These are phyloP conservation scores for Populus hybrid DNA, from an alignment of 441 rosid genomes.

Conservation along the genomic window DNA sequence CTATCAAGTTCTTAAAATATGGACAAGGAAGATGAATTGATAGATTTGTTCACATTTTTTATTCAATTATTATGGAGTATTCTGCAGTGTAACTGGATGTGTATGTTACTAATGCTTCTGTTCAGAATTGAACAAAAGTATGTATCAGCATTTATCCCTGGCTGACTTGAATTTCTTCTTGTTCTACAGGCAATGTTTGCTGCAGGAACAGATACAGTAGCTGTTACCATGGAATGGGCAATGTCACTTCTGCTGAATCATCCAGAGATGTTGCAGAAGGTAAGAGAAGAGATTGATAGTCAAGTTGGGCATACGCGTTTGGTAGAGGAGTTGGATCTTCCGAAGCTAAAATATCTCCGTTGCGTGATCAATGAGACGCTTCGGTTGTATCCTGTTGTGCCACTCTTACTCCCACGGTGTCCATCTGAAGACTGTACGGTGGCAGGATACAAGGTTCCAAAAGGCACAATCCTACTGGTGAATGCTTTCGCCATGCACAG, in stretches of 20 bases:
- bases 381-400: constrained; percentile 19
- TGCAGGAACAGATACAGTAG: constrained; percentile 28
- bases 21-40: background rate
- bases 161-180: background rate
- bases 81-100: background rate
- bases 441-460: constrained; percentile 28
- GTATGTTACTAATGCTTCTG: no score
- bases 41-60: background rate
- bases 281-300: constrained; percentile 23
- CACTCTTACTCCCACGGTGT: constrained; percentile 22
- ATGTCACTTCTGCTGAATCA: constrained; percentile 31
- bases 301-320: constrained; percentile 21
- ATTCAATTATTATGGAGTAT: background rate
- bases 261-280: constrained; percentile 30
- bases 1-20: background rate
- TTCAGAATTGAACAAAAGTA: no score
- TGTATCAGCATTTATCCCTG: background rate
- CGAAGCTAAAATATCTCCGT: constrained; percentile 28
- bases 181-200: constrained; percentile 12
- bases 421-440: constrained; percentile 24
- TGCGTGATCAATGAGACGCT: constrained; percentile 27
- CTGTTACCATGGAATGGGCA: constrained; percentile 27
- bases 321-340: constrained; percentile 22
- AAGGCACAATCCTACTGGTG: constrained; percentile 31
- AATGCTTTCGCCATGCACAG: constrained; percentile 39